Evolutionary conservation across 1,284 basidiomycete species (phyloP), one percentile per base, ranked within the genome.

Genomic region (Takashimella koratensis): DNA sequence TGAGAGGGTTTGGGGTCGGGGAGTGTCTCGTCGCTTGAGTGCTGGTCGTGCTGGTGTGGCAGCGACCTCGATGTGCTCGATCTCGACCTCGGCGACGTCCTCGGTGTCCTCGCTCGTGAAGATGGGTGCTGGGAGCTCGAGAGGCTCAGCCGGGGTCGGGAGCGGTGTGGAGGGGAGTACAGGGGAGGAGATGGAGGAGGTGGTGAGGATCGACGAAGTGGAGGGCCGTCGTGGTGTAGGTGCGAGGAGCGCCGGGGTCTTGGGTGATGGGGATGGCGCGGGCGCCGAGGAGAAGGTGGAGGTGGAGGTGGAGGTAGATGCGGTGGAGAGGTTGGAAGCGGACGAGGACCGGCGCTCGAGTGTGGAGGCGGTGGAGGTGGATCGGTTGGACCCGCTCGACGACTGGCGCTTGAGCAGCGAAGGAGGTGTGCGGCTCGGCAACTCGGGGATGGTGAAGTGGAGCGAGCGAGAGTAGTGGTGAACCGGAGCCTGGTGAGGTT

Each of bases 361-460:
- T 8, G 43, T n/a, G 48, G 49, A 45, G 26, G 49, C 27, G 23
- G 52, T 21, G 44, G 51, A 43, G 19, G 50, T 21, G 45, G 53
- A 21, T 19, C 27, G 16, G 19, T 43, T 27, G 3, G 23, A 41
- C 19, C 24, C 24, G n/a, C 43, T 24, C 21, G 53, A 53, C 11
- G 62, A 57, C 19, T 52, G 51, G 24, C 65, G 61, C 51, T 64
- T 57, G 24, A 69, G 59, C 5, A 71, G 62, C 8, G 64, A 66
- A 2, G 67, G 69, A 1, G 69, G 69, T 4, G 64, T 66, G 5
- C 58, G 67, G 10, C 51, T 43, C 1, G 63, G 58, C 26, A 70
- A 27, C n/a, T 56, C 46, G 19, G 64, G 57, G 22, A 69, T 51
- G 30, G 54, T 51, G 58, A 70, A 71, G 60, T 71, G 67, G 21